phyloP scores from a whole-genome alignment of 805 yeast species.

The Wickerhamiella kurtzmanii region DNA sequence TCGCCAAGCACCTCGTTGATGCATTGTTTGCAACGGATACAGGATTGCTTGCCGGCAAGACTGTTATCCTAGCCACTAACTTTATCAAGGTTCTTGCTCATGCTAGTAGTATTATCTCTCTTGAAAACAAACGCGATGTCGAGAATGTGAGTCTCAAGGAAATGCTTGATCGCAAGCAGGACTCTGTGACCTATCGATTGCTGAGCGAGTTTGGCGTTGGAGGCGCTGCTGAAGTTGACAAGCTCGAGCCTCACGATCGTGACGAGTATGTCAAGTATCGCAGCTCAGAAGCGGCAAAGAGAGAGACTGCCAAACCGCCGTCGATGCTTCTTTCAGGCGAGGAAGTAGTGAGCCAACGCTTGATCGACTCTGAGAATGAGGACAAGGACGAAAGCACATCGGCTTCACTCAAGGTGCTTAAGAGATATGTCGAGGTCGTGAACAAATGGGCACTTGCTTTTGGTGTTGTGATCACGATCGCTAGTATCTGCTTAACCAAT shows the following conservation, averaged over 20 bases:
- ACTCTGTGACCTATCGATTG: slow-evolving; percentile 6
- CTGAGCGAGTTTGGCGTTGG: slow-evolving; percentile 40
- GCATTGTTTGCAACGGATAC: slow-evolving; percentile 58
- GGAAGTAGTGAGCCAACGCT: neutral
- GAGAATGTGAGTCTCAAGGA: slow-evolving; percentile 34
- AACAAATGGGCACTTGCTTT: slow-evolving; percentile 25
- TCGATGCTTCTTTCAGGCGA: neutral
- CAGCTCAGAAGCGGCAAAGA: neutral
- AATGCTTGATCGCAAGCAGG: slow-evolving; percentile 25
- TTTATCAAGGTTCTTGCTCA: slow-evolving; percentile 66
- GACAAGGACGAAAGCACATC: slow-evolving; percentile 12
- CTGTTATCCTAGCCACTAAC: slow-evolving; percentile 75
- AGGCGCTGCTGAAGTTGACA: slow-evolving; percentile 55
- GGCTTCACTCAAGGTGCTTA: slow-evolving; percentile 9
- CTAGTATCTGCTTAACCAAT: slow-evolving; percentile 15
- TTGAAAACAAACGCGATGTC: slow-evolving; percentile 36
- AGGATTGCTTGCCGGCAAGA: slow-evolving; percentile 62
- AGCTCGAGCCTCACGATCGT: slow-evolving; percentile 50
- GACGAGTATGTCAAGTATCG: slow-evolving; percentile 75
- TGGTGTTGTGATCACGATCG: slow-evolving; percentile 27
- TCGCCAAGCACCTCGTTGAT: slow-evolving; percentile 65
- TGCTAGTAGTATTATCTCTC: slow-evolving; percentile 57
- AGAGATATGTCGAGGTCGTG: slow-evolving; percentile 14
- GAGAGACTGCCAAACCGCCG: neutral
- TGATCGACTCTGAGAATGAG: slow-evolving; percentile 9